These are phyloP conservation scores for Eucalyptus guilfoylei DNA, from an alignment of 345 rosid genomes.

Conservation along the genomic window DNA sequence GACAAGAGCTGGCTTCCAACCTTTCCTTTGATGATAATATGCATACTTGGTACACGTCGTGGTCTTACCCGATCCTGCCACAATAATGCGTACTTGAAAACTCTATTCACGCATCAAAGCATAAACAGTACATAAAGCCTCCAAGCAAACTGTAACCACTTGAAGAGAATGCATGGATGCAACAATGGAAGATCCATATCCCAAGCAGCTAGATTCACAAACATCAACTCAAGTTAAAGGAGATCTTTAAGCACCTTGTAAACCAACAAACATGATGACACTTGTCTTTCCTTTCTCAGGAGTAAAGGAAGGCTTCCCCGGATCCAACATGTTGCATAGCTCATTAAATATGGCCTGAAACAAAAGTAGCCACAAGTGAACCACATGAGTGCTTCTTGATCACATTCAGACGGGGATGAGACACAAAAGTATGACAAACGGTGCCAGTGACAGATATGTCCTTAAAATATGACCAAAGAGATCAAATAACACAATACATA, in stretches of 20 bases:
- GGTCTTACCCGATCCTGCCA: conserved; percentile 73
- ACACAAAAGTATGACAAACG: background rate
- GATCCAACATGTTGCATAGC: conserved; percentile 81
- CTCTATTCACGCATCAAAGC: background rate
- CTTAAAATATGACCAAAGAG: background rate
- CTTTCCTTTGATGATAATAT: conserved; percentile 73
- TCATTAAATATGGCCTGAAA: conserved; percentile 74
- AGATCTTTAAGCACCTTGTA: conserved; percentile 40
- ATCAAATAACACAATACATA: background rate
- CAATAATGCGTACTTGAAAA: background rate
- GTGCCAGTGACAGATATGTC: background rate
- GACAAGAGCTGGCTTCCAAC: conserved; percentile 76
- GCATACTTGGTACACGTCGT: conserved; percentile 82
- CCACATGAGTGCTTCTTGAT: background rate
- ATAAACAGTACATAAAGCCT: background rate
- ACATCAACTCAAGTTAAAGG: background rate
- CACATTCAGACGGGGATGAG: background rate
- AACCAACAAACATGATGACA: conserved; percentile 81
- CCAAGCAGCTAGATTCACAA: background rate
- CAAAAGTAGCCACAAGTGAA: background rate
- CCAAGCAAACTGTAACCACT: background rate
- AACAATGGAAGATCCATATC: background rate
- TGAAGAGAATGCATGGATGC: background rate
- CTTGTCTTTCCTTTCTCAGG: conserved; percentile 76
- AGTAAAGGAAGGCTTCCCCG: conserved; percentile 73